phyloP scores from a whole-genome alignment of 164 flowering plant genomes.

The Malania oleifera region DNA sequence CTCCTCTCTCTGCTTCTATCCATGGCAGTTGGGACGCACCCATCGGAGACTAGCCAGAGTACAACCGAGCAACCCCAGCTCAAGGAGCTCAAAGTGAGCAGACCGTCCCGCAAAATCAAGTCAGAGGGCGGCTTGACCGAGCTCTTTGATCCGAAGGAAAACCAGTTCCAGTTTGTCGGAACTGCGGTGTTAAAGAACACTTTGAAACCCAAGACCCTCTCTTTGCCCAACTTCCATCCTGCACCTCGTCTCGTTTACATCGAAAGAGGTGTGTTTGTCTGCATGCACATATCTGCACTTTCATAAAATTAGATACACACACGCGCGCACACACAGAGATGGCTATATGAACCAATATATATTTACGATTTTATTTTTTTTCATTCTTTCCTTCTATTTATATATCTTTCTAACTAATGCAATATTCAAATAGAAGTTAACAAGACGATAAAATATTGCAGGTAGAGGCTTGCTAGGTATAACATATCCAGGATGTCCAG shows the following conservation, averaged over 20 bases:
- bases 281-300: too few species aligned
- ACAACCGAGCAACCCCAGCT: too few species aligned
- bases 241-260: background rate
- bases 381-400: background rate
- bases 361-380: too few species aligned
- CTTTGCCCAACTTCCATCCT: background rate
- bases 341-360: too few species aligned
- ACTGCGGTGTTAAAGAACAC: background rate
- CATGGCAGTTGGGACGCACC: too few species aligned
- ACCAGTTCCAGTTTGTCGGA: background rate
- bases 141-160: background rate
- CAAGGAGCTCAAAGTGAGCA: background rate
- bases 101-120: background rate
- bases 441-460: constrained; percentile 4
- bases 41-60: too few species aligned
- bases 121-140: background rate
- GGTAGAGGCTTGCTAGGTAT: constrained; percentile 32
- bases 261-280: background rate
- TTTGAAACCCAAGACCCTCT: background rate
- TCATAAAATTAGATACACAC: too few species aligned
- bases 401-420: background rate
- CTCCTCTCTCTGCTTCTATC: too few species aligned
- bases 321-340: too few species aligned
- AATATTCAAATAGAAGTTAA: background rate
- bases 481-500: constrained; percentile 38